Percentiles rank a stretch among this genome's conserved stretches.
phyloP scores from a whole-genome alignment of 2,329 filamentous ascomycete species.

The Fusarium piperis region DNA sequence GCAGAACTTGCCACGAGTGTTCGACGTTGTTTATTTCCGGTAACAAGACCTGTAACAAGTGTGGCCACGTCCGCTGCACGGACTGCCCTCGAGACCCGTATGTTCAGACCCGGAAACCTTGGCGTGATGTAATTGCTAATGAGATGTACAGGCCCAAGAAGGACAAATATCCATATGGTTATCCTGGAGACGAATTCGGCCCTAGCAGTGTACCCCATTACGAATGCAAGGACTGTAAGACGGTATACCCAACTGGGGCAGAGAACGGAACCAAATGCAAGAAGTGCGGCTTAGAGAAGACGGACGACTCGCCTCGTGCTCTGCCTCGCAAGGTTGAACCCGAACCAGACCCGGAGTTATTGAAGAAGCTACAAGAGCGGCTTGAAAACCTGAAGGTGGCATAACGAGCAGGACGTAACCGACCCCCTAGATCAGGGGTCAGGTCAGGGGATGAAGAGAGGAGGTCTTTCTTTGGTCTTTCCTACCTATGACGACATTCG shows the following conservation, averaged over 20 bases:
- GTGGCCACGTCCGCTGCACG: constrained; percentile 79
- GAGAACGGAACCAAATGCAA: constrained; percentile 65
- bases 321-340: constrained; percentile 69
- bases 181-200: constrained; percentile 72
- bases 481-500: constrained; percentile 24
- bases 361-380: constrained; percentile 66
- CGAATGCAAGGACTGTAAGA: constrained; percentile 71
- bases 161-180: constrained; percentile 75
- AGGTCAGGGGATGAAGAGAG: constrained; percentile 32
- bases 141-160: constrained; percentile 64
- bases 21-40: constrained; percentile 67
- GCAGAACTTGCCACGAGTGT: constrained; percentile 82
- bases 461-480: constrained; percentile 34
- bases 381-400: constrained; percentile 56
- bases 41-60: constrained; percentile 72
- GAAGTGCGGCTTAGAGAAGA: constrained; percentile 69
- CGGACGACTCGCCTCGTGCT: constrained; percentile 66
- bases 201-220: constrained; percentile 62
- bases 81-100: constrained; percentile 85
- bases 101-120: constrained; percentile 49
- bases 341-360: constrained; percentile 68
- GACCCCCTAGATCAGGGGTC: not conserved
- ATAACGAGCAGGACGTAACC: constrained; percentile 21
- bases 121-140: constrained; percentile 17
- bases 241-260: constrained; percentile 62